These are phyloP conservation scores for Leishmania martiniquensis DNA, from an alignment of 208 protist genomes.

Conservation along the genomic window DNA sequence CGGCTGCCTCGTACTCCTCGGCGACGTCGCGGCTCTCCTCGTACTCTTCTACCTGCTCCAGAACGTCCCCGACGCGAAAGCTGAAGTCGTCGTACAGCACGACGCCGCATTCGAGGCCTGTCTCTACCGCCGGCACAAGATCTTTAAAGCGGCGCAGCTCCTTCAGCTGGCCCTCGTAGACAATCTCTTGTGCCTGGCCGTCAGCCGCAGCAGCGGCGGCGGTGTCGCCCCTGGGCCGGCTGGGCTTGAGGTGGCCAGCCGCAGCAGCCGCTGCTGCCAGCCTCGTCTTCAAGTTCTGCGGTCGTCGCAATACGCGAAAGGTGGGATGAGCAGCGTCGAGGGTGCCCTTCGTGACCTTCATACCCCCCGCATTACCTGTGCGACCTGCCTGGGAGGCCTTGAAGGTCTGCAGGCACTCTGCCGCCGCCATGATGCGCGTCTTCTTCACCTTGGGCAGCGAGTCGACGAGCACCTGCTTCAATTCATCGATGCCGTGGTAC, in stretches of 20 bases:
- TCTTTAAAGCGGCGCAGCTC: conserved; percentile 92
- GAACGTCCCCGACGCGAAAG: conserved; percentile 75
- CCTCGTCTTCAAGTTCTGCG: conserved; percentile 26
- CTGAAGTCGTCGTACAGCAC: conserved; percentile 90
- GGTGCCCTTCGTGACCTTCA: conserved; percentile 80
- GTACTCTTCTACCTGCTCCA: conserved; percentile 80
- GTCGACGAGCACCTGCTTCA: conserved; percentile 81
- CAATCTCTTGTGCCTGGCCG: conserved; percentile 49
- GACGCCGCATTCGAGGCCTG: conserved; percentile 88
- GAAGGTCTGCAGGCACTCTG: conserved; percentile 87
- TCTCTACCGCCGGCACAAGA: conserved; percentile 82
- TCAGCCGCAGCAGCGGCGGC: conserved; percentile 42
- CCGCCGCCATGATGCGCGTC: conserved; percentile 64
- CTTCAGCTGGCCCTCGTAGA: conserved; percentile 88
- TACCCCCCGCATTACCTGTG: conserved; percentile 82
- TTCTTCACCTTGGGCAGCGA: conserved; percentile 71
- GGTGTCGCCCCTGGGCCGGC: not conserved
- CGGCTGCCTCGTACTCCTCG: conserved; percentile 79
- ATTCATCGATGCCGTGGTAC: conserved; percentile 86
- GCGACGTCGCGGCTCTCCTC: conserved; percentile 81
- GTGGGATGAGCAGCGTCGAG: conserved; percentile 64
- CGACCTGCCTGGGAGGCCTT: conserved; percentile 83
- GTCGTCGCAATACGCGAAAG: conserved; percentile 74
- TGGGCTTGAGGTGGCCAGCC: conserved; percentile 8
- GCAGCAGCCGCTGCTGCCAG: conserved; percentile 11